Conservation (phyloP, 2,329 filamentous ascomycete species). For the Alternaria solani region DNA sequence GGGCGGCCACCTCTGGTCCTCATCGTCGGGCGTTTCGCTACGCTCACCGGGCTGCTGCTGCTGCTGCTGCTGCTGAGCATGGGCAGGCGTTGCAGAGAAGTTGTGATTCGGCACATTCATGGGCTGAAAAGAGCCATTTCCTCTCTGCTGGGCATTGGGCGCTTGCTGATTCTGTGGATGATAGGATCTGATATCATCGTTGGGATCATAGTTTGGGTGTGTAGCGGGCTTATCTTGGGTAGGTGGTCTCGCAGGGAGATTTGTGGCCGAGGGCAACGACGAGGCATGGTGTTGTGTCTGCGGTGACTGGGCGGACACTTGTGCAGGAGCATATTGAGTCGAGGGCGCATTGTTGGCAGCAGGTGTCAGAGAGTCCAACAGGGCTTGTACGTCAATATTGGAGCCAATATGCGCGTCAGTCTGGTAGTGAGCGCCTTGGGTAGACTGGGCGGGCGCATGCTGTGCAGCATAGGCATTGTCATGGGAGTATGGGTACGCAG, state of each 20-base stretch:
- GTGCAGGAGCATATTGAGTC: constrained; percentile 46
- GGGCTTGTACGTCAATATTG: constrained; percentile 56
- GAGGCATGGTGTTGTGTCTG: constrained; percentile 46
- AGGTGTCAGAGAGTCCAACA: constrained; percentile 55
- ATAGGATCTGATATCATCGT: constrained; percentile 59
- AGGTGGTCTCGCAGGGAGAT: constrained; percentile 58
- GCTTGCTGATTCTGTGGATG: constrained; percentile 57
- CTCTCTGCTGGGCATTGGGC: constrained; percentile 42
- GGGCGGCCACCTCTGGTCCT: constrained; percentile 61
- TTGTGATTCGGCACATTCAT: constrained; percentile 30
- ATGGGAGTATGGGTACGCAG: constrained; percentile 46
- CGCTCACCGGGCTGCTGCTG: constrained; percentile 35
- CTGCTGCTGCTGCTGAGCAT: constrained; percentile 36
- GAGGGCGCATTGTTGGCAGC: constrained; percentile 40
- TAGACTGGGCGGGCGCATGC: constrained; percentile 39
- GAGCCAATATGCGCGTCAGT: constrained; percentile 35
- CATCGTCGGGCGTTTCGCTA: constrained; percentile 50
- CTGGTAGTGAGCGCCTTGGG: constrained; percentile 40
- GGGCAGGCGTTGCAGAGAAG: constrained; percentile 30
- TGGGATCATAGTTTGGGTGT: constrained; percentile 58
- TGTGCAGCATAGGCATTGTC: constrained; percentile 46
- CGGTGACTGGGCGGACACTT: constrained; percentile 41
- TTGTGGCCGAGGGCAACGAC: constrained; percentile 50
- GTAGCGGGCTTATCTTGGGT: constrained; percentile 59
- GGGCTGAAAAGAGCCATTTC: constrained; percentile 36